Evolutionary conservation across 2,329 filamentous ascomycete species (phyloP).

Genomic region (Epichloe bromicola): DNA sequence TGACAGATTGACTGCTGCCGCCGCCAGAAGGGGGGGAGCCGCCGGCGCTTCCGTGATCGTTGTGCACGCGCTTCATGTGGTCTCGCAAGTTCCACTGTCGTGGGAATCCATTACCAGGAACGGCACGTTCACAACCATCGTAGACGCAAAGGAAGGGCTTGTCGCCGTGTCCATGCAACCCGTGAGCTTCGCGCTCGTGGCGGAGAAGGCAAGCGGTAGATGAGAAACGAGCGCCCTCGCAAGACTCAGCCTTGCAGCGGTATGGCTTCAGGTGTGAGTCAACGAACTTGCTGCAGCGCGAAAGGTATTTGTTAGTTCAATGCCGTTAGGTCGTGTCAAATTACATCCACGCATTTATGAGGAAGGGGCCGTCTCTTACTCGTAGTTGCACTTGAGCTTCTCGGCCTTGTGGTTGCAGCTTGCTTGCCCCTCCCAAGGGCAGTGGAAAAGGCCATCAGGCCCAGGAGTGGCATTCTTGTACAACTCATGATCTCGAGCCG

Average conservation of each 20-base stretch:
- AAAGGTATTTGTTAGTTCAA: slow-evolving; percentile 11
- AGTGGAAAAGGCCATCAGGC: slow-evolving; percentile 79
- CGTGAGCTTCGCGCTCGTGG: slow-evolving; percentile 90
- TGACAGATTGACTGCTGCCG: slow-evolving; percentile 21
- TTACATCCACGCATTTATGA: not conserved
- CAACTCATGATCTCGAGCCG: slow-evolving; percentile 51
- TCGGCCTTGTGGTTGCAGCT: slow-evolving; percentile 82
- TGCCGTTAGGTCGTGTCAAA: no score
- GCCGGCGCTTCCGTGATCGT: slow-evolving; percentile 36
- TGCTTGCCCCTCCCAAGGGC: slow-evolving; percentile 62
- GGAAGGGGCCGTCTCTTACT: slow-evolving; percentile 48
- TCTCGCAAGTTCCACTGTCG: slow-evolving; percentile 92
- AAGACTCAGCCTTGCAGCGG: slow-evolving; percentile 75
- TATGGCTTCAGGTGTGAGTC: slow-evolving; percentile 96
- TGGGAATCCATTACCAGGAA: slow-evolving; percentile 77
- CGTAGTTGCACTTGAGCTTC: slow-evolving; percentile 97
- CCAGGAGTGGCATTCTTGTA: slow-evolving; percentile 55
- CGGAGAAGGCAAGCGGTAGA: slow-evolving; percentile 90
- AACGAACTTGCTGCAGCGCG: slow-evolving; percentile 67
- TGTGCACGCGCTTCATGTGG: slow-evolving; percentile 94
- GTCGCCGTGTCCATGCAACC: slow-evolving; percentile 86
- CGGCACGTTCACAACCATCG: slow-evolving; percentile 72
- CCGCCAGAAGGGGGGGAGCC: slow-evolving; percentile 27
- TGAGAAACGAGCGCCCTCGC: slow-evolving; percentile 79
- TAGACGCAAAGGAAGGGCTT: slow-evolving; percentile 87